Evolutionary conservation across 805 yeast genomes (phyloP).

Genomic region (Candida boidinii): DNA sequence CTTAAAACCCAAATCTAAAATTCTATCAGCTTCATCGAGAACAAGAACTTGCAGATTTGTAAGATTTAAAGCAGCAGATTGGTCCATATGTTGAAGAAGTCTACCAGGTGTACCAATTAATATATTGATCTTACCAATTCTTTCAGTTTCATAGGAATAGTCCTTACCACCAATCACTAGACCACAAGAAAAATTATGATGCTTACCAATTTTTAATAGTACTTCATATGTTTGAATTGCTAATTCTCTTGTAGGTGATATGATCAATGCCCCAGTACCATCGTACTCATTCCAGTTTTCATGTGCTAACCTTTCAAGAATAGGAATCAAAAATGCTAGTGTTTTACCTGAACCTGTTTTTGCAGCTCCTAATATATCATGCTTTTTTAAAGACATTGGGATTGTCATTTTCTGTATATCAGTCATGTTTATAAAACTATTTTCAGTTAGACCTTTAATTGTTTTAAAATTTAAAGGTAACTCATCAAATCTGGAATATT

Average conservation of each 20-base stretch:
- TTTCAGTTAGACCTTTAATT: constrained; percentile 61
- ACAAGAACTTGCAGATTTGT: constrained; percentile 71
- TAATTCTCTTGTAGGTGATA: constrained; percentile 89
- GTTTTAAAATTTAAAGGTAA: constrained; percentile 68
- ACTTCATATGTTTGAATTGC: constrained; percentile 91
- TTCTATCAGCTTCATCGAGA: constrained; percentile 87
- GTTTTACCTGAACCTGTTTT: constrained; percentile 91
- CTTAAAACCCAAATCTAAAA: constrained; percentile 89
- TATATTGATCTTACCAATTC: constrained; percentile 72
- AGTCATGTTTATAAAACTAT: constrained; percentile 75
- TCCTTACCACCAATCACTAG: constrained; percentile 92
- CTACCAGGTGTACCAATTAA: constrained; percentile 91
- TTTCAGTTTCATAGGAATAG: constrained; percentile 68
- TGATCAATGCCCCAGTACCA: constrained; percentile 81
- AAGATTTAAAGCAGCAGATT: constrained; percentile 71
- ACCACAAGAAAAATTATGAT: constrained; percentile 76
- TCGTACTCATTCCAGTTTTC: constrained; percentile 75
- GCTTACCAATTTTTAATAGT: constrained; percentile 68
- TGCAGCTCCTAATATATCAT: constrained; percentile 82
- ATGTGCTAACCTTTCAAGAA: constrained; percentile 59
- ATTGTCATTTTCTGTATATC: constrained; percentile 81
- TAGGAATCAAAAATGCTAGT: constrained; percentile 75
- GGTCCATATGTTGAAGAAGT: constrained; percentile 83
- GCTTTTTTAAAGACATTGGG: constrained; percentile 65
- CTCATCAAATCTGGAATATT: constrained; percentile 53